phyloP scores from a whole-genome alignment of 768 basidiomycete species.

The Suillus sp. region DNA sequence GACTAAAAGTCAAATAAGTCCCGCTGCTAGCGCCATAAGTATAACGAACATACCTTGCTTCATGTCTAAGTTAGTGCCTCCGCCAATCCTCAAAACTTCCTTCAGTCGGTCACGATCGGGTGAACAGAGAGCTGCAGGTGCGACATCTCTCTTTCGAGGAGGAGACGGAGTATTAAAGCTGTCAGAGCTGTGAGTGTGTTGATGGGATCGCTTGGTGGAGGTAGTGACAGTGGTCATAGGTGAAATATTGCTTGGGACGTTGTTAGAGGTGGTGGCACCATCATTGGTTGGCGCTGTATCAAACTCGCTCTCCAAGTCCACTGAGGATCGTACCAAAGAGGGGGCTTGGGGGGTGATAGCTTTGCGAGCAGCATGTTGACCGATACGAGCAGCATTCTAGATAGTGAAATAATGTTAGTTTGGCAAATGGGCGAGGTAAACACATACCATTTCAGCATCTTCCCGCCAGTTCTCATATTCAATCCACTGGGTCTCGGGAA shows the following conservation, averaged over 20 bases:
- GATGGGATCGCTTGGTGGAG: constrained; percentile 6
- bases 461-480: constrained; percentile 8
- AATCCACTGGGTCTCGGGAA: constrained; percentile 13
- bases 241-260: background rate
- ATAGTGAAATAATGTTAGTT: background rate
- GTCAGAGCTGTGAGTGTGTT: constrained; percentile 3
- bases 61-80: constrained; percentile 6
- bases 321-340: background rate
- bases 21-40: background rate
- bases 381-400: background rate
- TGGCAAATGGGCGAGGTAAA: background rate
- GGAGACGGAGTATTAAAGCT: background rate
- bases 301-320: background rate
- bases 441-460: background rate
- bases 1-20: background rate
- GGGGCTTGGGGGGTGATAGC: background rate
- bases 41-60: constrained; percentile 6
- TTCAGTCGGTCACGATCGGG: constrained; percentile 9
- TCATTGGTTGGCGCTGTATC: background rate
- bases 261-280: constrained; percentile 2
- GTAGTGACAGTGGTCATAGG: background rate
- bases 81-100: constrained; percentile 5
- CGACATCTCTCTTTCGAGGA: constrained; percentile 5
- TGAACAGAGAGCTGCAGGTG: background rate
- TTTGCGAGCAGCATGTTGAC: constrained; percentile 7